These are phyloP conservation scores for Kodamaea hsintzibuensis DNA, from an alignment of 805 yeast species.

Conservation along the genomic window DNA sequence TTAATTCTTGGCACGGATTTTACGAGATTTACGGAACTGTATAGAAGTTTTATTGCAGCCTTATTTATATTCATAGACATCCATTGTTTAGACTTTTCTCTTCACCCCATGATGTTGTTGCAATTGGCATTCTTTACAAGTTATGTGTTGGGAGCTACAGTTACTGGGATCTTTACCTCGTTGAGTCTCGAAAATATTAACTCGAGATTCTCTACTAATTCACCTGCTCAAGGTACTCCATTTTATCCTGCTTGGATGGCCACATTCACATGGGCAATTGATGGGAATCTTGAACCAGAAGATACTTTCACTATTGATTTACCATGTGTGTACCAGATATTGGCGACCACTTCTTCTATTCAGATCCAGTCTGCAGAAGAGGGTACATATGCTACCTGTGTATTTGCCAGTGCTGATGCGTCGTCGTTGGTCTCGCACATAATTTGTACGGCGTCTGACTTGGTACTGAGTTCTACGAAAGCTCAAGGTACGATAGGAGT, in stretches of 20 bases:
- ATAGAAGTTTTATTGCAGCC: too few species aligned
- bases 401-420: not conserved
- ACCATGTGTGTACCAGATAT: not conserved
- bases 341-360: not conserved
- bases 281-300: not conserved
- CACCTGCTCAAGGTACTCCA: not conserved
- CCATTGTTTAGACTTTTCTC: too few species aligned
- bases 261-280: conserved; percentile 4
- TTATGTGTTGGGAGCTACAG: not conserved
- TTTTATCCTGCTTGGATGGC: not conserved
- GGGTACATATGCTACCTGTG: not conserved
- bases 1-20: too few species aligned
- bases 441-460: not conserved
- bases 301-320: not conserved
- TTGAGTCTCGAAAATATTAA: not conserved
- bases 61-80: too few species aligned
- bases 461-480: not conserved
- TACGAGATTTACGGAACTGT: too few species aligned
- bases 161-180: not conserved
- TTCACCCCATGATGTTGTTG: too few species aligned
- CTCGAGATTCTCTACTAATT: not conserved
- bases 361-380: not conserved
- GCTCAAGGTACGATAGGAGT: not conserved
- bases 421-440: not conserved
- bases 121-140: too few species aligned